Percentiles rank a stretch among this genome's conserved stretches.
These are phyloP conservation scores for Graphilbum sp. DNA, from an alignment of 2,329 filamentous ascomycete species.

Conservation along the genomic window DNA sequence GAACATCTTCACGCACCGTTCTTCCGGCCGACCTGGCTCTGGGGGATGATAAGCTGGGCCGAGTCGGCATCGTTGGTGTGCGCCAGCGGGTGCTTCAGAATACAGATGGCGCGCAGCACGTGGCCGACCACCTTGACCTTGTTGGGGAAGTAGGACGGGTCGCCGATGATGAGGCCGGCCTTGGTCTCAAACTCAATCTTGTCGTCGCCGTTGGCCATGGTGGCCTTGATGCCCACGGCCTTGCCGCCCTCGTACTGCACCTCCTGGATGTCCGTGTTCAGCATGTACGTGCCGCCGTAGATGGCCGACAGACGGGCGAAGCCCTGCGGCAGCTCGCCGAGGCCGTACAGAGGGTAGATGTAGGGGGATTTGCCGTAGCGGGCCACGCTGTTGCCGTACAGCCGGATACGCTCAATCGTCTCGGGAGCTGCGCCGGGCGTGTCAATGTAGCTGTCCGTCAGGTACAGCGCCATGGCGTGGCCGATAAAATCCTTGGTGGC, in stretches of 20 bases:
- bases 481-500: constrained; percentile 90
- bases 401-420: constrained; percentile 76
- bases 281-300: constrained; percentile 98
- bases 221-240: constrained; percentile 91
- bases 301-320: constrained; percentile 96
- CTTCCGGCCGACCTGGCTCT: constrained; percentile 92
- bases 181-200: constrained; percentile 95
- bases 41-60: constrained; percentile 88
- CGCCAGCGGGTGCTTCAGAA: constrained; percentile 85
- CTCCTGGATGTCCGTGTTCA: constrained; percentile 90
- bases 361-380: constrained; percentile 97
- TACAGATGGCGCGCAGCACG: constrained; percentile 90
- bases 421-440: constrained; percentile 60
- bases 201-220: constrained; percentile 70
- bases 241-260: constrained; percentile 70
- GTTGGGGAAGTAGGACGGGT: constrained; percentile 88
- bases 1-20: constrained; percentile 78
- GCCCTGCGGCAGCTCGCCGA: constrained; percentile 92
- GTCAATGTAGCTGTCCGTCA: constrained; percentile 74
- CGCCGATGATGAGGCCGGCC: constrained; percentile 87
- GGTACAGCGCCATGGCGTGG: constrained; percentile 94
- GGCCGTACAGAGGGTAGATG: constrained; percentile 96
- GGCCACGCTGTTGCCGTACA: constrained; percentile 96
- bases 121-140: constrained; percentile 82
- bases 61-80: constrained; percentile 84